Percentiles rank a stretch among this genome's conserved stretches.
phyloP scores from a whole-genome alignment of 768 basidiomycete species.

The Xanthoconium purpureum region DNA sequence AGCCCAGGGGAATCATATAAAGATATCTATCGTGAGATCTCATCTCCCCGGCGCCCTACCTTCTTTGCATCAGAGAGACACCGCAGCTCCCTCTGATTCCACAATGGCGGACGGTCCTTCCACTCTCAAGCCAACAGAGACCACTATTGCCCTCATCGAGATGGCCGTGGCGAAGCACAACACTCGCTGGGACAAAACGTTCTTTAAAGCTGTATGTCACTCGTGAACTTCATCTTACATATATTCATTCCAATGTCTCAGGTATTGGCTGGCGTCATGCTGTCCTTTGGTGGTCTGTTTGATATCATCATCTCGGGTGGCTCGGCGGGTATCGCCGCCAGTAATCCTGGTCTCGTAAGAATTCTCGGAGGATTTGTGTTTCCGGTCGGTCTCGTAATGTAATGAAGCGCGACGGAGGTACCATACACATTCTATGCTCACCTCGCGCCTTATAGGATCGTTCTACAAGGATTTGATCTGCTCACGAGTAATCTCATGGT shows the following conservation, averaged over 20 bases:
- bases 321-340: constrained; percentile 43
- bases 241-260: constrained; percentile 21
- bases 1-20: constrained; percentile 15
- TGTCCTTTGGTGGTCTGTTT: constrained; percentile 72
- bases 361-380: constrained; percentile 66
- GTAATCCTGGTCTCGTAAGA: constrained; percentile 68
- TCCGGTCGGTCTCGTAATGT: constrained; percentile 78
- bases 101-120: constrained; percentile 30
- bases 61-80: constrained; percentile 6
- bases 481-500: constrained; percentile 80
- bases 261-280: constrained; percentile 68
- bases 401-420: constrained; percentile 6
- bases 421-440: not conserved
- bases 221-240: not conserved
- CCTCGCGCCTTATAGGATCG: constrained; percentile 47
- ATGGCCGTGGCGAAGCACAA: constrained; percentile 59
- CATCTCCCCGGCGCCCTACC: not conserved
- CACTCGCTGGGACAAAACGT: constrained; percentile 56
- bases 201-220: constrained; percentile 65
- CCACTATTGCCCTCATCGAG: constrained; percentile 56
- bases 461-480: constrained; percentile 66
- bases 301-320: constrained; percentile 61
- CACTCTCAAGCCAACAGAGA: constrained; percentile 58
- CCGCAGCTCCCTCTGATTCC: not conserved
- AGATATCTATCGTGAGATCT: not conserved